Evolutionary conservation across 495 filamentous ascomycete species (phyloP).

Genomic region (Xanthoparmelia taractica): DNA sequence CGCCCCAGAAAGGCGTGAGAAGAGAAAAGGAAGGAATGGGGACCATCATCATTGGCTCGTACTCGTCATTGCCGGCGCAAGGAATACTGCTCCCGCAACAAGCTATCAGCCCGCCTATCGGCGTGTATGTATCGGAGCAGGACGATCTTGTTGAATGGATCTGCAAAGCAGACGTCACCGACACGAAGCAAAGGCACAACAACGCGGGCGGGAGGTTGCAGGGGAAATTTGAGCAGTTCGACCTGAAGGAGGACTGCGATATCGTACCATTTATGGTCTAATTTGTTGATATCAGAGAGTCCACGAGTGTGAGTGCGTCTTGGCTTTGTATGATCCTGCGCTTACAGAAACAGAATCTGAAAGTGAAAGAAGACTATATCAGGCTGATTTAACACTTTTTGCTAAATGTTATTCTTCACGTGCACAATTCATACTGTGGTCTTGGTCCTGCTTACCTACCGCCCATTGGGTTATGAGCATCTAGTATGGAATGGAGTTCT

Average conservation of each 20-base stretch:
- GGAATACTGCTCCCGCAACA: neutral
- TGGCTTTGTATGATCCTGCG: too few species aligned
- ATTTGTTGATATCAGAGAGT: too few species aligned
- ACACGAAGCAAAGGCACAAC: neutral
- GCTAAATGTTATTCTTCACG: too few species aligned
- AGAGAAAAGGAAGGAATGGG: conserved; percentile 1
- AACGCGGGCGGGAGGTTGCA: conserved; percentile 6
- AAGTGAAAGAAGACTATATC: too few species aligned
- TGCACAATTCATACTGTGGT: too few species aligned
- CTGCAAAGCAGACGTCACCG: neutral
- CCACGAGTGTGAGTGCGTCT: too few species aligned
- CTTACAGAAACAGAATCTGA: too few species aligned
- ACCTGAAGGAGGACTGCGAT: conserved; percentile 15
- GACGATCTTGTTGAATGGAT: conserved; percentile 12
- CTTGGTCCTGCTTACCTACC: too few species aligned
- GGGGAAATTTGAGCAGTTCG: conserved; percentile 15
- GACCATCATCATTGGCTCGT: conserved; percentile 13
- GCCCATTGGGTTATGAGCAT: too few species aligned
- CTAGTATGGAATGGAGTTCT: too few species aligned
- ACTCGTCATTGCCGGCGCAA: conserved; percentile 9
- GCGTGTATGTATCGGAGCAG: conserved; percentile 8
- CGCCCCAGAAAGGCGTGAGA: neutral
- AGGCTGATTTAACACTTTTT: too few species aligned
- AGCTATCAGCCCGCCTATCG: conserved; percentile 4
- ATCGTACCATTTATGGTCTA: conserved; percentile 3